Evolutionary conservation across 2,329 filamentous ascomycete genomes (phyloP).

Genomic region (Verticillium nubilum): DNA sequence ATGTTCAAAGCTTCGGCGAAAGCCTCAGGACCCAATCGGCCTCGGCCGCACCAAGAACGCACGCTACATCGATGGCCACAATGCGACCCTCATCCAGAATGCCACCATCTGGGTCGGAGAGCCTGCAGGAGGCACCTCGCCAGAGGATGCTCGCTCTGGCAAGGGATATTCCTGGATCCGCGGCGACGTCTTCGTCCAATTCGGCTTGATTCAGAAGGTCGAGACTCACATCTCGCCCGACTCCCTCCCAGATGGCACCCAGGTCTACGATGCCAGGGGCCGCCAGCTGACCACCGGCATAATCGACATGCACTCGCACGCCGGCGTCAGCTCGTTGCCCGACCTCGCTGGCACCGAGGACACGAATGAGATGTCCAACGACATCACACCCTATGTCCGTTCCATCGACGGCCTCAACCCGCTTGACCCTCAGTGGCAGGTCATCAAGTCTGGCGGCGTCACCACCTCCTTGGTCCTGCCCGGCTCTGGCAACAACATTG

Average conservation of each 20-base stretch:
- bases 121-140: constrained; percentile 43
- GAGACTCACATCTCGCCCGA: constrained; percentile 33
- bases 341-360: constrained; percentile 49
- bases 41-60: constrained; percentile 54
- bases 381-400: constrained; percentile 63
- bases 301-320: constrained; percentile 68
- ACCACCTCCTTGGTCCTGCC: constrained; percentile 63
- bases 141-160: constrained; percentile 49
- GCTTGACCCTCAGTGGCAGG: constrained; percentile 57
- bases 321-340: constrained; percentile 55
- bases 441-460: constrained; percentile 69
- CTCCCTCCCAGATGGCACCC: constrained; percentile 38
- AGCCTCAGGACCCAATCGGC: constrained; percentile 50
- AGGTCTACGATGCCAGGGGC: constrained; percentile 53
- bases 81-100: constrained; percentile 59
- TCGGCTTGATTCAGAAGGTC: constrained; percentile 56
- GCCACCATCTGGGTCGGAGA: constrained; percentile 64
- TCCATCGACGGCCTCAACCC: constrained; percentile 61
- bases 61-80: constrained; percentile 52
- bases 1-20: constrained; percentile 49
- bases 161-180: constrained; percentile 55
- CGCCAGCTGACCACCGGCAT: constrained; percentile 60
- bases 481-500: constrained; percentile 68
- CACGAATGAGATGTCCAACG: constrained; percentile 56
- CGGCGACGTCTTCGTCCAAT: constrained; percentile 55